Conservation (phyloP, 1,284 basidiomycete species). For the Rhodotorula sp. region DNA sequence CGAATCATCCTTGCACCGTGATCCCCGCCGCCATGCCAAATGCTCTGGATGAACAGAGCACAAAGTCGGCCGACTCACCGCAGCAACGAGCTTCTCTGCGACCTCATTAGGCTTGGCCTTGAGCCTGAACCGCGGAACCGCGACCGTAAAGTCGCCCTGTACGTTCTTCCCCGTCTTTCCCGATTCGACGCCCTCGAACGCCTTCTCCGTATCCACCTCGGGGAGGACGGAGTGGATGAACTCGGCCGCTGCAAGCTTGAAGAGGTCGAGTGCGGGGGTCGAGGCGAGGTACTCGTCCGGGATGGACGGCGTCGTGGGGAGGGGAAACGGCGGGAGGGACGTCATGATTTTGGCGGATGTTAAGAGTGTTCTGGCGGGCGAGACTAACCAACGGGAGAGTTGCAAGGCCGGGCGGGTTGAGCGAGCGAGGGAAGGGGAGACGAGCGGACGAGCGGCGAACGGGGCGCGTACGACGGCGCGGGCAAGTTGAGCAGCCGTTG, state of each 20-base stretch:
- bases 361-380: neutral
- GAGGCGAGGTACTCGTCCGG: conserved; percentile 59
- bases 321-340: conserved; percentile 13
- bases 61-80: conserved; percentile 55
- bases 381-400: too few species aligned
- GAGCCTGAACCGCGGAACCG: conserved; percentile 84
- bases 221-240: conserved; percentile 68
- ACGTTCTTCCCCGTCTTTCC: conserved; percentile 75
- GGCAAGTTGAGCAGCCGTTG: too few species aligned
- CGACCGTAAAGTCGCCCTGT: conserved; percentile 75
- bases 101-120: conserved; percentile 78
- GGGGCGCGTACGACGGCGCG: too few species aligned
- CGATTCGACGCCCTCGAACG: conserved; percentile 79
- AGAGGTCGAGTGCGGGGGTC: conserved; percentile 73
- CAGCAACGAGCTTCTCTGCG: conserved; percentile 68
- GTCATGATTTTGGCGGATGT: conserved; percentile 11
- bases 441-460: too few species aligned
- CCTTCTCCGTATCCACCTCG: conserved; percentile 59
- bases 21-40: neutral
- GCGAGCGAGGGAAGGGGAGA: too few species aligned
- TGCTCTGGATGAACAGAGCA: too few species aligned
- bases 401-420: too few species aligned
- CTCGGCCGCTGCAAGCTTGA: conserved; percentile 78
- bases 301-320: conserved; percentile 46
- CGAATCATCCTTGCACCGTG: neutral